These are phyloP conservation scores for Periconia sp. DNA, from an alignment of 2,329 filamentous ascomycete species.

Conservation along the genomic window DNA sequence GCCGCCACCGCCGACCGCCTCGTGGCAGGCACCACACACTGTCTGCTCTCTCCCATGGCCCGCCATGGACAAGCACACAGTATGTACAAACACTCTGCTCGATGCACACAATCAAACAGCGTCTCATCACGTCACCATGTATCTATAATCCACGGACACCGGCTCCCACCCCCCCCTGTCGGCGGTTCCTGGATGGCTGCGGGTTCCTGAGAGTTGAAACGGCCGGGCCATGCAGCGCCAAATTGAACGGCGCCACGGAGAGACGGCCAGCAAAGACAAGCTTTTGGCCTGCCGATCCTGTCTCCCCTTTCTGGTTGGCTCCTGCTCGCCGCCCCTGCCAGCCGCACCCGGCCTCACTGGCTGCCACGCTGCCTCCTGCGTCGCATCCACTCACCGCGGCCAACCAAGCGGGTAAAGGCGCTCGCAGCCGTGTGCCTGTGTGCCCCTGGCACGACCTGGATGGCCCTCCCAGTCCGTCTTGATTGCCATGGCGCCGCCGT, in stretches of 20 bases:
- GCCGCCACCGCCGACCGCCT: too few species aligned
- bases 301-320: background rate
- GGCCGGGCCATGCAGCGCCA: constrained; percentile 23
- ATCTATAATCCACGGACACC: too few species aligned
- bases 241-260: constrained; percentile 25
- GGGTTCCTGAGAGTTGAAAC: constrained; percentile 35
- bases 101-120: background rate
- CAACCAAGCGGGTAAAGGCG: too few species aligned
- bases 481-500: constrained; percentile 24
- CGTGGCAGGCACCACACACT: too few species aligned
- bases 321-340: too few species aligned
- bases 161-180: constrained; percentile 1
- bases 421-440: constrained; percentile 6
- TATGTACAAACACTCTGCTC: background rate
- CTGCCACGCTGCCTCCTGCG: too few species aligned
- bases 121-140: too few species aligned
- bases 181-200: constrained; percentile 8
- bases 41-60: too few species aligned
- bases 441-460: too few species aligned
- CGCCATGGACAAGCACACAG: too few species aligned
- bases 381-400: too few species aligned
- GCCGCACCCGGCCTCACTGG: constrained; percentile 5
- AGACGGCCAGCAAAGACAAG: constrained; percentile 24
- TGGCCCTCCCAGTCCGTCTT: constrained; percentile 18
- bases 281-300: constrained; percentile 31